Evolutionary conservation across 345 rosid species (phyloP), one percentile per base, ranked within the genome.

Genomic region (Chamaenerion angustifolium): DNA sequence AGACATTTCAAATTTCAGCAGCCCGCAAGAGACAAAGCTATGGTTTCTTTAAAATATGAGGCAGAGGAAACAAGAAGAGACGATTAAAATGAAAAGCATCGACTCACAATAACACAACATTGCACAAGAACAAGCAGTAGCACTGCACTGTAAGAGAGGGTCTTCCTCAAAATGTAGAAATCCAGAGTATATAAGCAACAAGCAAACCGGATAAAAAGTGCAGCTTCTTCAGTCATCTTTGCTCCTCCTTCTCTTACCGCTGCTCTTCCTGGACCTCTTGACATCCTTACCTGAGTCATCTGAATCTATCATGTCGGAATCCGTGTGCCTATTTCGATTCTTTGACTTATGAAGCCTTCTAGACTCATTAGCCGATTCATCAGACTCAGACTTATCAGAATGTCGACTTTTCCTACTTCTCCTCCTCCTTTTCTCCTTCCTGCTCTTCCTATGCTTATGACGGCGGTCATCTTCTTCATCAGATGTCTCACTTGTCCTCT

Each of bases 221-320:
- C 37, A 31, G 37, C 37, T 7, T 31, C 37, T 21, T 31, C 37
- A 31, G 37, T 3, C 8, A 5, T 31, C 37, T 31, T 7, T 31
- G 37, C 8, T 31, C 8, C 37, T 31, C 37, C 37, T 31, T 31
- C 5, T 31, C 37, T 31, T 74, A 64, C 80, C 76, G 63, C 72
- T 78, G n/a, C n/a, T n/a, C 76, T 72, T 76, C 54, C 54, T 73
- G 41, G 82, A 61, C 40, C 80, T 73, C 47, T 68, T 75, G 40
- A 77, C 63, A 8, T 68, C 72, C 57, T 93, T 64, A 58, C 89
- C 96, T 0, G 70, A 59, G 54, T 52, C 81, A 37, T 87, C 96
- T 0, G 74, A 73, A 43, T 45, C 67, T 60, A 59, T 66, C 9
- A 47, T 70, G 54, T 64, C 72, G 5, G 77, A 74, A 59, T 75